Base-by-base conservation (phyloP, 768 basidiomycete genomes). In the Mycena rebaudengoi region DNA sequence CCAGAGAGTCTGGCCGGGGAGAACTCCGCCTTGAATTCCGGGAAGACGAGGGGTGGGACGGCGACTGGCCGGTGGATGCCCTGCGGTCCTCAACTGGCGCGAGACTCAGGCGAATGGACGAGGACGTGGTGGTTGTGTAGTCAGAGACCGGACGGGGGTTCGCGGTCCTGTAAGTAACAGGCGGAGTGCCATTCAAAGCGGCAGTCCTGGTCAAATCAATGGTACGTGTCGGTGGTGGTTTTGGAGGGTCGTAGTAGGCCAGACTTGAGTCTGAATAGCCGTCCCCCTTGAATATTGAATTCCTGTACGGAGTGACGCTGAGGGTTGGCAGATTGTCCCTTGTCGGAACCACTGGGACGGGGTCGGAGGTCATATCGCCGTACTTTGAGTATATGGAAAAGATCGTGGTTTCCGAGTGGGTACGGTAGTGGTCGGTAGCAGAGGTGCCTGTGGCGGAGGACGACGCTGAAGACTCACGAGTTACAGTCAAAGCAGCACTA, bases 371-470 rank as follows among this genome's bases (percentile, higher is more conserved):
- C n/a, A n/a, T n/a, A n/a, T n/a, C n/a, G n/a, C n/a, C n/a, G 74
- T 95, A 95, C 92, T 94, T 94, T 49, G 91, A 92, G 74, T 93
- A 95, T 59, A 95, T 94, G 54, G 91, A 88, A 73, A 90, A 87
- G 72, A 94, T 91, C 13, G 91, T 87, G 49, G 90, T 87, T 69
- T 92, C 91, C 13, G 90, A 87, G 0, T 90, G 88, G 58, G 79
- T 80, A 60, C 88, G 85, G 20, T 82, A 83, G 68, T 78, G 79
- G 51, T 80, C 79, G 73, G 76, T 45, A 70, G 69, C 55, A 70
- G 75, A 72, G 76, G 77, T 65, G 73, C 80, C 64, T 26, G 73
- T 68, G 41, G 79, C 72, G 56, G 76, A 73, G 25, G 76, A 73
- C 12, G 75, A 68, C 35, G 75, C 65, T 44, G 71, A 71, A n/a